Conservation (phyloP, 2,329 filamentous ascomycete species). For the Mariannaea sp. region DNA sequence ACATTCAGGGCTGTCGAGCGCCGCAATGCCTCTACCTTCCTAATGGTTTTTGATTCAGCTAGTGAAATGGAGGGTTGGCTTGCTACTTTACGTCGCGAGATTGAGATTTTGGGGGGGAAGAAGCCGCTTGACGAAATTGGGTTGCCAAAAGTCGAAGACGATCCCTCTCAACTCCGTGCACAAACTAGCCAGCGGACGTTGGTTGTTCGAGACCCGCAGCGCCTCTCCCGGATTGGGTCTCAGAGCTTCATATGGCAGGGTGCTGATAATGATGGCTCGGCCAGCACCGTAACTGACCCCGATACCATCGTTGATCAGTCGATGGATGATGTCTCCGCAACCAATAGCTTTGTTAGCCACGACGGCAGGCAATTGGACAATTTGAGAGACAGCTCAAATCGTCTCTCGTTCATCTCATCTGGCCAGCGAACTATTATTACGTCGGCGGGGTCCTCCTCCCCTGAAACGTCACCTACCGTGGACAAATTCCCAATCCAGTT, state of each 20-base stretch:
- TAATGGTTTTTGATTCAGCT: conserved; percentile 74
- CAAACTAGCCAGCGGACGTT: conserved; percentile 53
- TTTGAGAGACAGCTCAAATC: conserved; percentile 60
- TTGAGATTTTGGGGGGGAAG: conserved; percentile 71
- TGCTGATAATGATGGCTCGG: conserved; percentile 19
- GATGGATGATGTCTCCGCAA: conserved; percentile 60
- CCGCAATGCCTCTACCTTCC: conserved; percentile 64
- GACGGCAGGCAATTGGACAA: conserved; percentile 64
- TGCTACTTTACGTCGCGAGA: conserved; percentile 67
- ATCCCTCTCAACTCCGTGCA: conserved; percentile 40
- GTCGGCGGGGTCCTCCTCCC: conserved; percentile 60
- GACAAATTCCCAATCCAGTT: conserved; percentile 50
- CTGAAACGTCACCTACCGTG: conserved; percentile 59
- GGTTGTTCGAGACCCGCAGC: conserved; percentile 54
- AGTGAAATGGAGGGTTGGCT: conserved; percentile 81
- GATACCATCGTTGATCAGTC: conserved; percentile 47
- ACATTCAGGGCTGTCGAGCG: conserved; percentile 61
- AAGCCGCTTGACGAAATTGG: conserved; percentile 66
- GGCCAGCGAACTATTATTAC: conserved; percentile 65
- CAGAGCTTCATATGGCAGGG: conserved; percentile 26
- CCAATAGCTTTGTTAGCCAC: conserved; percentile 61
- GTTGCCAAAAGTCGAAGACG: conserved; percentile 51
- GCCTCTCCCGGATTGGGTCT: conserved; percentile 45
- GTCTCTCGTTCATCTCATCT: conserved; percentile 64
- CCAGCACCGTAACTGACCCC: conserved; percentile 25